phyloP scores from a whole-genome alignment of 2,329 filamentous ascomycete genomes.

The Orbilia quercus region DNA sequence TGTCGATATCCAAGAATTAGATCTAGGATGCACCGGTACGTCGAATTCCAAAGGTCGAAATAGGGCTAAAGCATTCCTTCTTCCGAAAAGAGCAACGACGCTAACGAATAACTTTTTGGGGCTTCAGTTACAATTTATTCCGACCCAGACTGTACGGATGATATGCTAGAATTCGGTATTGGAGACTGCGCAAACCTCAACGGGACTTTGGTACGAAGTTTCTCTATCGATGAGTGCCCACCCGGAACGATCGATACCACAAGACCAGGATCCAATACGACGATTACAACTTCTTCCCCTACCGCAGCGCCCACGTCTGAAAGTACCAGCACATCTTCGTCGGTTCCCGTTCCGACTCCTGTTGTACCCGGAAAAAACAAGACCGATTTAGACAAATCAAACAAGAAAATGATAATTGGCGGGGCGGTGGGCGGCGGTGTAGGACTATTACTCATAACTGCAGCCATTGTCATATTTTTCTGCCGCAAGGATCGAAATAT shows the following conservation, averaged over 20 bases:
- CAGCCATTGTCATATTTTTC: slow-evolving; percentile 1
- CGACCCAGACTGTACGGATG: slow-evolving; percentile 28
- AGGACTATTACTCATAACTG: slow-evolving; percentile 8
- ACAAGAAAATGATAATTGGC: slow-evolving; percentile 33
- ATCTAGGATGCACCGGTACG: slow-evolving; percentile 36
- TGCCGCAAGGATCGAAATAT: slow-evolving; percentile 5
- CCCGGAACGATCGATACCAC: slow-evolving; percentile 30
- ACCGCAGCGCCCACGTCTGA: not conserved
- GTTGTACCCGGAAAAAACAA: not conserved
- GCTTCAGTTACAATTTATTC: slow-evolving; percentile 39
- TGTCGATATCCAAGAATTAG: slow-evolving; percentile 28
- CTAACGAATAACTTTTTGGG: not conserved
- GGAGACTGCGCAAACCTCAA: slow-evolving; percentile 34
- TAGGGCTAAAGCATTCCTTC: too few relatives aligned
- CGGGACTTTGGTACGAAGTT: slow-evolving; percentile 30
- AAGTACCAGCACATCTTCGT: not conserved
- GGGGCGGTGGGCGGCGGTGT: slow-evolving; percentile 36
- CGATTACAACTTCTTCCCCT: not conserved
- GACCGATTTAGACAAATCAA: not conserved
- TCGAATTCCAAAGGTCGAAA: too few relatives aligned
- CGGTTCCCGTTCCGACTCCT: not conserved
- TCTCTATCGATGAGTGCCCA: slow-evolving; percentile 43
- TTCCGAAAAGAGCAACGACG: not conserved
- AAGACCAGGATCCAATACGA: not conserved
- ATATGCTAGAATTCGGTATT: slow-evolving; percentile 32